Percentiles rank a stretch among this genome's conserved stretches.
Conservation (phyloP, 306 rosid genomes). For the Potentilla sterilis region DNA sequence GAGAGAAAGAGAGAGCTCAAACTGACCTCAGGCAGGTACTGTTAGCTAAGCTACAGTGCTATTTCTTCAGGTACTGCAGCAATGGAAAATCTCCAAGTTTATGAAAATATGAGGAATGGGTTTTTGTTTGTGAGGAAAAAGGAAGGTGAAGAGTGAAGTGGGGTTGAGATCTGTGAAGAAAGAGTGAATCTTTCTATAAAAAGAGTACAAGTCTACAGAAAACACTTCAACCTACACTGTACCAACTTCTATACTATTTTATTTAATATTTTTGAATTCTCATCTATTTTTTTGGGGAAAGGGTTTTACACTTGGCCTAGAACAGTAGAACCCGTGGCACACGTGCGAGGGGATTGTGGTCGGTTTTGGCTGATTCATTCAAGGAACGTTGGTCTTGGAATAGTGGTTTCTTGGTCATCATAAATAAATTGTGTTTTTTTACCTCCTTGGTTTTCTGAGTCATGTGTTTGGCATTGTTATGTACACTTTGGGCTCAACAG, state of each 20-base stretch:
- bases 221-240: conserved; percentile 2
- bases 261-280: not conserved
- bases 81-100: conserved; percentile 20
- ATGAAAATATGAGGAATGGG: not conserved
- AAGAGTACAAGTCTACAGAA: not conserved
- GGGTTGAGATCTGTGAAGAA: conserved; percentile 28
- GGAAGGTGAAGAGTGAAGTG: conserved; percentile 20
- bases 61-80: conserved; percentile 16
- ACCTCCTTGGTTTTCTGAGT: conserved; percentile 4
- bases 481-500: not conserved
- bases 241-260: conserved; percentile 4
- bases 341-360: conserved; percentile 36
- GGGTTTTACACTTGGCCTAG: not conserved
- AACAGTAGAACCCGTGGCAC: conserved; percentile 14
- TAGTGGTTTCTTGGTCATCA: not conserved
- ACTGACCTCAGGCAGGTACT: conserved; percentile 24
- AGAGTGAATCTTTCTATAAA: conserved; percentile 24
- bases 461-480: not conserved
- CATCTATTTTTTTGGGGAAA: not conserved
- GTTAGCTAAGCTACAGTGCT: conserved; percentile 8
- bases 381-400: conserved; percentile 16
- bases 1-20: not conserved
- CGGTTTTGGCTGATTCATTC: conserved; percentile 36
- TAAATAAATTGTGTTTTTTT: not conserved
- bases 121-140: not conserved